These are phyloP conservation scores for Aspergillus fructus DNA, from an alignment of 2,329 filamentous ascomycete genomes.

Conservation along the genomic window DNA sequence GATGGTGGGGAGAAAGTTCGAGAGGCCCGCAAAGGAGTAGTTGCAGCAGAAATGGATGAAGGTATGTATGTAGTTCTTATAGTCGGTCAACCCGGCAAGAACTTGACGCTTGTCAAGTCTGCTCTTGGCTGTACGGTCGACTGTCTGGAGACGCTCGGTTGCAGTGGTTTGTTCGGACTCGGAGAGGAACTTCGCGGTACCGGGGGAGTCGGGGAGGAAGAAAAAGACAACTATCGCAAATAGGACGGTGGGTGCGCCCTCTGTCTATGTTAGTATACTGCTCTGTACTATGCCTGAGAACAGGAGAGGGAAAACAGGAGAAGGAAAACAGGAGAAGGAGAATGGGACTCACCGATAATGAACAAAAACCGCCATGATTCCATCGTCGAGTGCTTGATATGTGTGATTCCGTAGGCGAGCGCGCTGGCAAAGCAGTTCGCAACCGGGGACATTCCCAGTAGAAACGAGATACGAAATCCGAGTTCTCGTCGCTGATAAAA, in stretches of 20 bases:
- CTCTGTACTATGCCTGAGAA: not conserved
- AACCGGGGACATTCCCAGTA: slow-evolving; percentile 40
- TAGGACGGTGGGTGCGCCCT: slow-evolving; percentile 43
- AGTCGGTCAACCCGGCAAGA: slow-evolving; percentile 34
- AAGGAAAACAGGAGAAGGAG: not conserved
- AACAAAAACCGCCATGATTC: slow-evolving; percentile 48
- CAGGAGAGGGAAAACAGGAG: not conserved
- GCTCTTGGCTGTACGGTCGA: slow-evolving; percentile 23
- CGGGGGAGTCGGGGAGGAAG: slow-evolving; percentile 46
- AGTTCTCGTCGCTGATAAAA: slow-evolving; percentile 54
- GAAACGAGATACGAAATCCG: slow-evolving; percentile 49
- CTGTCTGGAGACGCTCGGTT: slow-evolving; percentile 47
- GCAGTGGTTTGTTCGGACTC: slow-evolving; percentile 50
- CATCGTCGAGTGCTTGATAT: slow-evolving; percentile 20
- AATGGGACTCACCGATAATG: slow-evolving; percentile 34
- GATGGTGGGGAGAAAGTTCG: slow-evolving; percentile 46
- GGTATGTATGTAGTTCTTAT: slow-evolving; percentile 38
- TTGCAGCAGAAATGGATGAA: slow-evolving; percentile 43
- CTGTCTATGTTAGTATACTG: slow-evolving; percentile 24
- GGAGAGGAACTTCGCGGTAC: slow-evolving; percentile 42
- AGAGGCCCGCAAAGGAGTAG: slow-evolving; percentile 38
- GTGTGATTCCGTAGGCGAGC: slow-evolving; percentile 40
- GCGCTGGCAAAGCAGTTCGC: slow-evolving; percentile 42
- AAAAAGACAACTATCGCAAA: slow-evolving; percentile 44
- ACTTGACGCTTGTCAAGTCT: slow-evolving; percentile 34